Percentiles rank a stretch among this genome's conserved stretches.
These are phyloP conservation scores for Cryptococcus deneoformans DNA, from an alignment of 1,284 basidiomycete genomes.

Conservation along the genomic window DNA sequence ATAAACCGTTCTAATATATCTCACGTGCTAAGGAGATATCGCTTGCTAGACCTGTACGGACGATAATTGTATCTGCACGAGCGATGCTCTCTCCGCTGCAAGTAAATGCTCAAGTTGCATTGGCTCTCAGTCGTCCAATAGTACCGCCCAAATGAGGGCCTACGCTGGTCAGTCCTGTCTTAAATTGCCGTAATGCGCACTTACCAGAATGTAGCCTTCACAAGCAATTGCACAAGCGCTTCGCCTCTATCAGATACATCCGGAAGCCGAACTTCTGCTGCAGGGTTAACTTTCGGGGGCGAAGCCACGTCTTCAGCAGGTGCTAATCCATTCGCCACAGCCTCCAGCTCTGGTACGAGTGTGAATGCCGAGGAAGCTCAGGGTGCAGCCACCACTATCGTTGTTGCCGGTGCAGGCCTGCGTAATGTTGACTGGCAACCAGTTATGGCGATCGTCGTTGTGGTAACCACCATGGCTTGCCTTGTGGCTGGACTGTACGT, in stretches of 20 bases:
- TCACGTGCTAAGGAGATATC: no score
- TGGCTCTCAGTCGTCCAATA: constrained; percentile 3
- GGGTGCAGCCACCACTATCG: background rate
- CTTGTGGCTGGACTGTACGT: no score
- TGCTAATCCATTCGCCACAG: background rate
- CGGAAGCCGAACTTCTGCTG: background rate
- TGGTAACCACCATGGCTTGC: background rate
- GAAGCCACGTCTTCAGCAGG: background rate
- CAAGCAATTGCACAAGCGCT: constrained; percentile 10
- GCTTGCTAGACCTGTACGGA: constrained; percentile 17
- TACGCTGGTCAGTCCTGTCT: constrained; percentile 9
- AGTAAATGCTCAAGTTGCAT: constrained; percentile 19
- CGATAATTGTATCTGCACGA: constrained; percentile 24
- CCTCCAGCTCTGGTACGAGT: background rate
- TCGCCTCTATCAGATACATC: background rate
- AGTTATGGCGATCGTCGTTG: background rate
- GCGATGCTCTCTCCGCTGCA: constrained; percentile 11
- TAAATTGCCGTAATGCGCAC: background rate
- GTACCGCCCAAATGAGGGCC: constrained; percentile 5
- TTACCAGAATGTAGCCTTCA: background rate
- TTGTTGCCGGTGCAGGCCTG: background rate
- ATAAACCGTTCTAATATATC: no score
- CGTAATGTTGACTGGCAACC: background rate
- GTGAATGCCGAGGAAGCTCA: constrained; percentile 1
- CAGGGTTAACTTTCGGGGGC: background rate